Base-by-base conservation (phyloP, 495 filamentous ascomycete species). In the Penicillium cataractarum region DNA sequence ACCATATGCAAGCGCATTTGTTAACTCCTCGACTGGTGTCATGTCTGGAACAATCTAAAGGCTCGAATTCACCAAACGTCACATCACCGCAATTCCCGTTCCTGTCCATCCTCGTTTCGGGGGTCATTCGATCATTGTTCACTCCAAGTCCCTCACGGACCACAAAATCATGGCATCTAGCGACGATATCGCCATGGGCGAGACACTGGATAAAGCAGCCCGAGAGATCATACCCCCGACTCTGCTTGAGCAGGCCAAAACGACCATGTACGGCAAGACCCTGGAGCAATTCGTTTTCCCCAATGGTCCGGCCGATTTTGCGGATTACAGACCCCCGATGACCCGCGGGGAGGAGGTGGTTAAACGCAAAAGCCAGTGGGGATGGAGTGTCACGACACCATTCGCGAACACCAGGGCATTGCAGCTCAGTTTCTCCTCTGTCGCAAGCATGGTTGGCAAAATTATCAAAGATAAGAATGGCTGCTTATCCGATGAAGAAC, bases 1-100 rank as follows among this genome's bases (percentile, higher is more conserved):
- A 99, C 68, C 95, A 99, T 74, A 98, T 99, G 95, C 93, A 97
- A 71, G 95, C 94, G 15, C 95, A 99, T 74, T 86, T 93, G 3
- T 73, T 99, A 51, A 98, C 95, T 6, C 90, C 93, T 7, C 84
- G 90, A 3, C 85, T 99, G n/a, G 86, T 91, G 2, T 73, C 80
- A 10, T 90, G 90, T 3, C 73, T 96, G 35, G 59, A 61, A 35
- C 42, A 58, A 29, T 22, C 24, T 26, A 26, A 55, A 27, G 35
- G 10, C 19, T 19, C 32, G 24, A 55, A 2, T 35, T 12, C 49
- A 40, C 8, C 52, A 13, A 15, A 22, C 4, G 35, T 65, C 12
- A 55, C 54, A 4, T 60, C 54, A 4, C 78, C 73, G 74, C 56
- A 72, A 7, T 96, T 95, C 69, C 94, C 95, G 29, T 97, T 96